Percentiles rank a stretch among this genome's conserved stretches.
Evolutionary conservation across 192 early-diverging fungal species (phyloP).

Genomic region (Backusella circina): DNA sequence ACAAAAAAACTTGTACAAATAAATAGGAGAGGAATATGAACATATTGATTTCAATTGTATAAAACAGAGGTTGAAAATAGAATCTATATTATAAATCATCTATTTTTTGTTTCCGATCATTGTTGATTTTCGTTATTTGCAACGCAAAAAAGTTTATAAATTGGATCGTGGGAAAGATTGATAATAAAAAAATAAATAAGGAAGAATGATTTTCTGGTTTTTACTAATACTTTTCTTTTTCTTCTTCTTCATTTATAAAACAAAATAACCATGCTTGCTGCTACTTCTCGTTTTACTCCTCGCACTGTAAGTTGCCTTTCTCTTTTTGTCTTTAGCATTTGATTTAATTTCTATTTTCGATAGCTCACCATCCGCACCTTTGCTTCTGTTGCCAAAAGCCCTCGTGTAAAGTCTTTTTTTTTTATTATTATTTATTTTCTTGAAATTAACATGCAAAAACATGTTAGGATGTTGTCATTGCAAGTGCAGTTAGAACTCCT

Average conservation of each 20-base stretch:
- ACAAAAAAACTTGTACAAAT: no score
- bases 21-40: no score
- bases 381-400: constrained; percentile 20
- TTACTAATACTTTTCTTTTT: not conserved
- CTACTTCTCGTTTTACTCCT: constrained; percentile 7
- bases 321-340: not conserved
- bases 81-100: not conserved
- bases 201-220: not conserved
- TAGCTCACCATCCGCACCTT: constrained; percentile 17
- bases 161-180: not conserved
- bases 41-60: not conserved
- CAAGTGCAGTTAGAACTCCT: constrained; percentile 83
- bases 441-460: not conserved
- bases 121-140: not conserved
- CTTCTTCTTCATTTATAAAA: not conserved
- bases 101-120: not conserved
- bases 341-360: not conserved
- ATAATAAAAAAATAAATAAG: not conserved
- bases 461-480: constrained; percentile 58
- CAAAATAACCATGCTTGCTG: constrained; percentile 8
- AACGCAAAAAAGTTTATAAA: not conserved
- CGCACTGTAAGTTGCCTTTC: constrained; percentile 2
- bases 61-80: not conserved
- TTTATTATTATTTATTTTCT: not conserved
- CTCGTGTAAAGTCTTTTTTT: constrained; percentile 16